Percentiles rank a stretch among this genome's conserved stretches.
Conservation (phyloP, 108 stramenopile species). For the Parmales sp. region DNA sequence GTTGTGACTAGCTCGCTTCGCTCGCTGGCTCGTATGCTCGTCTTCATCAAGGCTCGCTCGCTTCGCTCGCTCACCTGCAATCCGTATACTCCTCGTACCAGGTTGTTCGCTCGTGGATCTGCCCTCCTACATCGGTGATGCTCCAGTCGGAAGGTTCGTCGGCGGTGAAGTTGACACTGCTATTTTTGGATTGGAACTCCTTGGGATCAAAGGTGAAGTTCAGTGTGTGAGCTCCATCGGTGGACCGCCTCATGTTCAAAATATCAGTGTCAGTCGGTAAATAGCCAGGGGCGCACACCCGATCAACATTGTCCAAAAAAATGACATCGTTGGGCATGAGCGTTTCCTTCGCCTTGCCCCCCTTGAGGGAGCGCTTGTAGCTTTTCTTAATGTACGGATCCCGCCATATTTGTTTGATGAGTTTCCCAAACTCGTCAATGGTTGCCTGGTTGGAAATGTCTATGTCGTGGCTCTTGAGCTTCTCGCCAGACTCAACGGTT, state of each 20-base stretch:
- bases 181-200: neutral
- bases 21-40: too few relatives aligned
- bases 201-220: slow-evolving; percentile 1
- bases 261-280: neutral
- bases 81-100: slow-evolving; percentile 4
- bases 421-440: neutral
- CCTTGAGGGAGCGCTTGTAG: neutral
- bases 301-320: neutral
- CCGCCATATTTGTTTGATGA: too few relatives aligned
- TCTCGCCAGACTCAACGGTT: neutral
- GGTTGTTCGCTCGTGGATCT: neutral
- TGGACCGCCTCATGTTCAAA: neutral
- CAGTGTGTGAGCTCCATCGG: neutral
- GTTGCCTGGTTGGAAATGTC: neutral
- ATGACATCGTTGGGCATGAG: neutral
- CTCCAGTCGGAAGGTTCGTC: neutral
- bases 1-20: too few relatives aligned
- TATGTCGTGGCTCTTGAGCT: neutral
- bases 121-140: slow-evolving; percentile 1
- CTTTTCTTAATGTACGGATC: neutral
- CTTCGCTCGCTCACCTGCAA: too few relatives aligned
- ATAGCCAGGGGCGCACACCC: neutral
- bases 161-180: too few relatives aligned
- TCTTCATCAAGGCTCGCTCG: too few relatives aligned
- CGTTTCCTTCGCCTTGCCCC: neutral